phyloP scores from a whole-genome alignment of 108 stramenopile genomes.

The Cylindrotheca fusiformis region DNA sequence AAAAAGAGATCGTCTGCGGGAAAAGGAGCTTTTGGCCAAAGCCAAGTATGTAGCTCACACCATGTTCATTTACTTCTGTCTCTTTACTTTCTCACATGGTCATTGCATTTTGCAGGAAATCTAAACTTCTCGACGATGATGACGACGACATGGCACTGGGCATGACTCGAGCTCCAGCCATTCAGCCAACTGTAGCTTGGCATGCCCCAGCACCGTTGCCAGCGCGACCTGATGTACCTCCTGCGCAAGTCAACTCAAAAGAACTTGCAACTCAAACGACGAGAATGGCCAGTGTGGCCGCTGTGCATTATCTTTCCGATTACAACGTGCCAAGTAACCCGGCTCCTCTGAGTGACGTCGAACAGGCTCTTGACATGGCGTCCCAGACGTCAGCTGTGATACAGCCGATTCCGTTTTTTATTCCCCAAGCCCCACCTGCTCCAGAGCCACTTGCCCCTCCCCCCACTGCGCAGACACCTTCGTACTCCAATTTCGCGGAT shows the following conservation, averaged over 20 bases:
- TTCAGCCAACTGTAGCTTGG: slow-evolving; percentile 55
- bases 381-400: slow-evolving; percentile 53
- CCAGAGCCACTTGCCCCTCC: slow-evolving; percentile 25
- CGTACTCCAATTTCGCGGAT: background rate
- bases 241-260: slow-evolving; percentile 56
- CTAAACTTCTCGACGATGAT: slow-evolving; percentile 56
- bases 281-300: slow-evolving; percentile 48
- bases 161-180: slow-evolving; percentile 28
- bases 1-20: slow-evolving; percentile 62
- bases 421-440: slow-evolving; percentile 43
- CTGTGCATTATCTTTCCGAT: slow-evolving; percentile 56
- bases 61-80: background rate
- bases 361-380: slow-evolving; percentile 77
- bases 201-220: slow-evolving; percentile 49
- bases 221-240: slow-evolving; percentile 47
- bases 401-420: slow-evolving; percentile 74
- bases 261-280: slow-evolving; percentile 57
- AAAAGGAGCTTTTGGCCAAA: slow-evolving; percentile 75
- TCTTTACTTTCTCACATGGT: slow-evolving; percentile 6
- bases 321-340: slow-evolving; percentile 64
- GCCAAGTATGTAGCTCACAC: slow-evolving; percentile 53
- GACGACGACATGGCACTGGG: slow-evolving; percentile 34
- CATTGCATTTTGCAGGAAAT: slow-evolving; percentile 37
- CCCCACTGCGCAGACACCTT: slow-evolving; percentile 9
- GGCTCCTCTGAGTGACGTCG: slow-evolving; percentile 67